Evolutionary conservation across 345 rosid species (phyloP).

Genomic region (Citrus cavaleriei): DNA sequence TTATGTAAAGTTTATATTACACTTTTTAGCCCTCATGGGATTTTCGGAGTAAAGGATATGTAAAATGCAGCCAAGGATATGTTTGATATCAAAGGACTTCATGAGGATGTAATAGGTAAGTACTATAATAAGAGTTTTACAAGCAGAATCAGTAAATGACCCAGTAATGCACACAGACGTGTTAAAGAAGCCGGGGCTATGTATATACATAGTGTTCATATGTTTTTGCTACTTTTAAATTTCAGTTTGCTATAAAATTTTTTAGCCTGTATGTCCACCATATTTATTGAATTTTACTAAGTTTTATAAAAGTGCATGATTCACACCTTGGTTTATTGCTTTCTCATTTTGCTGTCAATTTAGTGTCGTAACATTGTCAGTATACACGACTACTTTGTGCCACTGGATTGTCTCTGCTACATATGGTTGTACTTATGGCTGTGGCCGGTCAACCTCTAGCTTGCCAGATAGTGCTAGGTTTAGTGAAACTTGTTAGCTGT

Average conservation of each 20-base stretch:
- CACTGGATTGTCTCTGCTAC: background rate
- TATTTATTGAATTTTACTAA: background rate
- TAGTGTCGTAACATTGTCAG: background rate
- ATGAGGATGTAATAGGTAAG: slow-evolving; percentile 2
- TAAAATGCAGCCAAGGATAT: slow-evolving; percentile 11
- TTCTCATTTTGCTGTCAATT: background rate
- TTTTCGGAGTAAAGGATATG: slow-evolving; percentile 6
- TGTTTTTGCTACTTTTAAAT: background rate
- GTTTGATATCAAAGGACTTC: slow-evolving; percentile 1
- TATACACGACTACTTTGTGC: background rate
- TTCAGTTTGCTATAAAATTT: background rate
- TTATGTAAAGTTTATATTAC: background rate
- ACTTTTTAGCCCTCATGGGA: background rate
- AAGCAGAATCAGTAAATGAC: slow-evolving; percentile 3
- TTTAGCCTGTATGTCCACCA: background rate
- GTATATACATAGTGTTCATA: background rate
- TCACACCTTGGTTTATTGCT: background rate
- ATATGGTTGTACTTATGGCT: background rate
- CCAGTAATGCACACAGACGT: slow-evolving; percentile 5
- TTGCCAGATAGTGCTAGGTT: background rate
- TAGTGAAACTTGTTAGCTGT: background rate
- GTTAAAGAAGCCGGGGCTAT: background rate
- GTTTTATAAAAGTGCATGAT: background rate
- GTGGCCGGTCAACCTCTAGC: background rate
- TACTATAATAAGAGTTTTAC: slow-evolving; percentile 9